A percentile compares a stretch with the other conserved stretches of the same genome.
Evolutionary conservation across 1,284 basidiomycete genomes (phyloP).

Genomic region (Ustilago lituana): DNA sequence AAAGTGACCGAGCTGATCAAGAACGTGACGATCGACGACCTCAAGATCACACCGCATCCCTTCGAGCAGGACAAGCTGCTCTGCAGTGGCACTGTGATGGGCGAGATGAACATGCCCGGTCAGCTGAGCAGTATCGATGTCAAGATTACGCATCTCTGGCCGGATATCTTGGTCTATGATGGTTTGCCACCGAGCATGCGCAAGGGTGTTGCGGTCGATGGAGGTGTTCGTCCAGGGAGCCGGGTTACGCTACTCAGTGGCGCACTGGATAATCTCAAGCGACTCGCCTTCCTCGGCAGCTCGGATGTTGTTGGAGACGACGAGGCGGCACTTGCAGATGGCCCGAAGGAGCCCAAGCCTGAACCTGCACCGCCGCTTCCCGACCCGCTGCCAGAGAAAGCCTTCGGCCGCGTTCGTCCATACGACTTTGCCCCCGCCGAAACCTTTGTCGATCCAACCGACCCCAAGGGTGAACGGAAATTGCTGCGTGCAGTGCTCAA

Average conservation of each 20-base stretch:
- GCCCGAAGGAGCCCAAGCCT: conserved; percentile 38
- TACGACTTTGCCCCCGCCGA: conserved; percentile 56
- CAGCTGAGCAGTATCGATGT: conserved; percentile 60
- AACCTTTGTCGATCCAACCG: conserved; percentile 50
- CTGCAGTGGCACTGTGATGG: conserved; percentile 59
- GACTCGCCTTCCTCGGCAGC: conserved; percentile 22
- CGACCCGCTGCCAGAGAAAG: conserved; percentile 53
- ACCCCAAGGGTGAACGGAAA: conserved; percentile 52
- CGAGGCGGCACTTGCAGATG: conserved; percentile 2
- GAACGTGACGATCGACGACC: conserved; percentile 61
- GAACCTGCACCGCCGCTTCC: conserved; percentile 58
- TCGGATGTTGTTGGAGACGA: conserved; percentile 12
- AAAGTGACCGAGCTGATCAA: conserved; percentile 62
- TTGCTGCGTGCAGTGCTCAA: conserved; percentile 53
- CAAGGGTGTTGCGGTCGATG: conserved; percentile 14
- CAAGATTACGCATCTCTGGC: conserved; percentile 61
- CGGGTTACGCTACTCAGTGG: conserved; percentile 25
- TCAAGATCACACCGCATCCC: conserved; percentile 61
- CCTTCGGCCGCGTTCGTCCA: conserved; percentile 58
- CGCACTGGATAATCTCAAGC: conserved; percentile 26
- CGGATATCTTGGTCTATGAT: conserved; percentile 60
- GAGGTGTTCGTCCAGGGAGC: background rate
- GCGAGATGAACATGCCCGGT: conserved; percentile 58
- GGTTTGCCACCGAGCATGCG: conserved; percentile 60
- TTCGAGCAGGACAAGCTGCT: conserved; percentile 59